Conservation (phyloP, 192 early-diverging fungal species). For the Phycomyces nitens region DNA sequence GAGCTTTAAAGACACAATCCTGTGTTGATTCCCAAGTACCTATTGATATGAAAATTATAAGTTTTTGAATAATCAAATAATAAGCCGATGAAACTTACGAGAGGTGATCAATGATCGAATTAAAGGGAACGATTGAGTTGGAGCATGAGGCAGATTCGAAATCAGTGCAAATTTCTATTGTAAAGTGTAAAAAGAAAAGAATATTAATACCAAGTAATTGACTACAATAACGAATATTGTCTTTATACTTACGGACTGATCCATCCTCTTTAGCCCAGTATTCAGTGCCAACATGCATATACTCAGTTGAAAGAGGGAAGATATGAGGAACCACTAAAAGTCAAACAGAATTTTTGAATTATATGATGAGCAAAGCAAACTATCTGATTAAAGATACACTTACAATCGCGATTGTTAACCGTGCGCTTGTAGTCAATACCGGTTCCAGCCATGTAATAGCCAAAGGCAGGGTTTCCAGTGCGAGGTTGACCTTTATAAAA, state of each 20-base stretch:
- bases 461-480: constrained; percentile 17
- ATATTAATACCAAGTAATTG: neutral
- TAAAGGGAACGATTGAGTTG: constrained; percentile 21
- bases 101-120: constrained; percentile 16
- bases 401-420: constrained; percentile 28
- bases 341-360: neutral
- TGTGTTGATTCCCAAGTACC: constrained; percentile 5
- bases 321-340: constrained; percentile 23
- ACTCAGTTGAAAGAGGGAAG: constrained; percentile 9
- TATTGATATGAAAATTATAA: neutral
- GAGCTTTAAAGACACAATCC: constrained; percentile 21
- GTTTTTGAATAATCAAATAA: neutral
- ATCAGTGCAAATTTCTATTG: constrained; percentile 13
- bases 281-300: constrained; percentile 23
- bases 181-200: neutral
- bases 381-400: neutral
- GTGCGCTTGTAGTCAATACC: constrained; percentile 14
- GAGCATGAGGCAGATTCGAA: constrained; percentile 18
- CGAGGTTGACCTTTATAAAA: constrained; percentile 14
- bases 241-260: constrained; percentile 9
- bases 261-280: constrained; percentile 12
- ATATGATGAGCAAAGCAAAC: neutral
- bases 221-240: neutral
- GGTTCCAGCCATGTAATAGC: constrained; percentile 17
- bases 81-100: neutral